Evolutionary conservation across 2,329 filamentous ascomycete species (phyloP).

Genomic region (Colletotrichum trifolii): DNA sequence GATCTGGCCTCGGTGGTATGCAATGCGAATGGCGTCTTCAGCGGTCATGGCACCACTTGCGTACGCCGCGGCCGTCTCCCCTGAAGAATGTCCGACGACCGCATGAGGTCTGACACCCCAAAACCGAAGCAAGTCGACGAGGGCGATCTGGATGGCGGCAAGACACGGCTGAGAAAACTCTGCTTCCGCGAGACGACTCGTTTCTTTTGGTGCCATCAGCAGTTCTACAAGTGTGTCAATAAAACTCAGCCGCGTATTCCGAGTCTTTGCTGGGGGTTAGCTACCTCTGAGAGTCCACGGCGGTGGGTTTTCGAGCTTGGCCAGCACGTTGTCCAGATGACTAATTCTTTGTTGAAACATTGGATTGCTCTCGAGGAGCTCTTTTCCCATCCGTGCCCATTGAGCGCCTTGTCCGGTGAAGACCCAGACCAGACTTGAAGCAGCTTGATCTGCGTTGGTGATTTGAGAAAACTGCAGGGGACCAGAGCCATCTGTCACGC

Average conservation of each 20-base stretch:
- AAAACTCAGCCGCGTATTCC: too few relatives aligned
- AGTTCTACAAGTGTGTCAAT: slow-evolving; percentile 37
- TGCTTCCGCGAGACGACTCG: slow-evolving; percentile 40
- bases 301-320: neutral
- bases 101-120: slow-evolving; percentile 44
- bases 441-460: slow-evolving; percentile 16
- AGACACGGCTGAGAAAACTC: slow-evolving; percentile 57
- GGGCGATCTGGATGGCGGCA: slow-evolving; percentile 61
- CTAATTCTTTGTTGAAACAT: slow-evolving; percentile 30
- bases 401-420: slow-evolving; percentile 39
- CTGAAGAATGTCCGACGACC: slow-evolving; percentile 52
- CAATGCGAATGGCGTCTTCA: slow-evolving; percentile 45
- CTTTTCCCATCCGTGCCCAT: slow-evolving; percentile 37
- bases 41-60: slow-evolving; percentile 44
- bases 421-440: slow-evolving; percentile 26
- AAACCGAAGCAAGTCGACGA: slow-evolving; percentile 49
- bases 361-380: slow-evolving; percentile 25
- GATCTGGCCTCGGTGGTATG: slow-evolving; percentile 50
- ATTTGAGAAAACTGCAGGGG: slow-evolving; percentile 30
- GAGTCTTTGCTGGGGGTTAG: neutral
- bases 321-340: slow-evolving; percentile 31
- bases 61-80: slow-evolving; percentile 55
- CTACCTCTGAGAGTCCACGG: slow-evolving; percentile 36
- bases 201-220: slow-evolving; percentile 19
- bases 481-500: slow-evolving; percentile 14